A percentile compares a stretch with the other conserved stretches of the same genome.
phyloP scores from a whole-genome alignment of 805 yeast species.

The Saccharomycopsis sp. region DNA sequence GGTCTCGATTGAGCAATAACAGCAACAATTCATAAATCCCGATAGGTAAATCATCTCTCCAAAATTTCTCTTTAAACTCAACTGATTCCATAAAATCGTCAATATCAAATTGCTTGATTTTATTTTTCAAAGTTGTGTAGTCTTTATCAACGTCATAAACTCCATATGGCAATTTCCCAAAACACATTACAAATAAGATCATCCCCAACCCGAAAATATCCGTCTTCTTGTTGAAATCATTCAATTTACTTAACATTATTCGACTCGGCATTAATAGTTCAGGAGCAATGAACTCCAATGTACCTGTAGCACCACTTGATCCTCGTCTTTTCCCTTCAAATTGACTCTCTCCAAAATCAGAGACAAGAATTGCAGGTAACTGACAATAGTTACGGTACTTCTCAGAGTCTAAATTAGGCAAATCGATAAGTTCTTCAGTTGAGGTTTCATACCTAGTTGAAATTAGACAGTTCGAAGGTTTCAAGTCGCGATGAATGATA shows the following conservation, averaged over 20 bases:
- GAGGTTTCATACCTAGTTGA: slow-evolving; percentile 22
- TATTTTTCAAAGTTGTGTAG: slow-evolving; percentile 29
- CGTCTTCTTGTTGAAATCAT: slow-evolving; percentile 61
- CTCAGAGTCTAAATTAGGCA: slow-evolving; percentile 11
- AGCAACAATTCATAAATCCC: slow-evolving; percentile 33
- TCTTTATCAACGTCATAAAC: slow-evolving; percentile 24
- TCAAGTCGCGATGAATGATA: slow-evolving; percentile 80
- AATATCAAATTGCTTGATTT: slow-evolving; percentile 29
- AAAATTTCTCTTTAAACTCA: slow-evolving; percentile 24
- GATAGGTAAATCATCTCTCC: slow-evolving; percentile 27
- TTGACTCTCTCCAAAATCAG: slow-evolving; percentile 89
- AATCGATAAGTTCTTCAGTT: slow-evolving; percentile 22
- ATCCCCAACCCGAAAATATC: slow-evolving; percentile 82
- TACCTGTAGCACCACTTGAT: slow-evolving; percentile 82
- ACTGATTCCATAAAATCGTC: slow-evolving; percentile 20
- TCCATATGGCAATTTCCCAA: slow-evolving; percentile 60
- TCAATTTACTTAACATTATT: slow-evolving; percentile 25
- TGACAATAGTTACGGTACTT: slow-evolving; percentile 7
- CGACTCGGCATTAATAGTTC: slow-evolving; percentile 45
- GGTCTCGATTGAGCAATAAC: slow-evolving; percentile 32
- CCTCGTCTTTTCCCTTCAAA: slow-evolving; percentile 56
- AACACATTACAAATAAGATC: slow-evolving; percentile 70
- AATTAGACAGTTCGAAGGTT: slow-evolving; percentile 81
- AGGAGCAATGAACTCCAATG: slow-evolving; percentile 84
- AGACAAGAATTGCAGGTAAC: slow-evolving; percentile 68